Conservation (phyloP, 2,329 filamentous ascomycete genomes). For the Diaporthe ilicicola region DNA sequence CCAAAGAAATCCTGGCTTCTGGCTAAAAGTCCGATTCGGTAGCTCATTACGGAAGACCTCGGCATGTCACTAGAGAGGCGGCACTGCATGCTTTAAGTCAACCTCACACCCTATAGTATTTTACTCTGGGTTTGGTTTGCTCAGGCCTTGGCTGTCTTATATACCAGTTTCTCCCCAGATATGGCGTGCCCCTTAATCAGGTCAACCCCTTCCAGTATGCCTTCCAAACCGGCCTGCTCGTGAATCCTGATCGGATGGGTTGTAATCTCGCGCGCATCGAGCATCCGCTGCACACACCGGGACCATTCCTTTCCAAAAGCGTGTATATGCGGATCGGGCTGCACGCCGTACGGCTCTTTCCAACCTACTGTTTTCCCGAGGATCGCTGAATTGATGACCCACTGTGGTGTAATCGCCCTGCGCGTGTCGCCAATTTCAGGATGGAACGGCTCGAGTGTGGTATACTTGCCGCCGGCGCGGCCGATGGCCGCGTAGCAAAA, state of each 20-base stretch:
- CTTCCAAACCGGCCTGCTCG: not conserved
- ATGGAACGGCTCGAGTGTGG: too few species aligned
- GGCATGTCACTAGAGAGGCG: too few species aligned
- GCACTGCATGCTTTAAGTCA: too few species aligned
- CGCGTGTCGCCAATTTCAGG: too few species aligned
- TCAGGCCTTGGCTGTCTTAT: too few species aligned
- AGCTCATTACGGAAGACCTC: too few species aligned
- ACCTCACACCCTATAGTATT: too few species aligned
- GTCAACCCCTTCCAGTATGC: not conserved
- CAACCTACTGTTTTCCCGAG: too few species aligned
- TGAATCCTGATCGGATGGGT: not conserved
- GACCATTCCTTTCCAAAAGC: not conserved
- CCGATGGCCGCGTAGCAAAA: constrained; percentile 49
- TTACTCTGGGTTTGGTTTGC: too few species aligned
- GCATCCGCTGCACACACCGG: not conserved
- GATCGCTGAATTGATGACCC: not conserved
- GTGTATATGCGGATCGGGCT: not conserved
- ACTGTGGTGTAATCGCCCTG: not conserved
- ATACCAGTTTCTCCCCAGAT: not conserved
- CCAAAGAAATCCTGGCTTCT: too few species aligned
- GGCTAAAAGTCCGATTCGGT: too few species aligned
- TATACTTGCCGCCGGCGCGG: constrained; percentile 39
- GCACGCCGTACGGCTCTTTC: too few species aligned
- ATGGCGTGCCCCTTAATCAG: not conserved
- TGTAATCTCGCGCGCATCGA: not conserved